phyloP scores from a whole-genome alignment of 306 rosid genomes.

The Quercus parvula region DNA sequence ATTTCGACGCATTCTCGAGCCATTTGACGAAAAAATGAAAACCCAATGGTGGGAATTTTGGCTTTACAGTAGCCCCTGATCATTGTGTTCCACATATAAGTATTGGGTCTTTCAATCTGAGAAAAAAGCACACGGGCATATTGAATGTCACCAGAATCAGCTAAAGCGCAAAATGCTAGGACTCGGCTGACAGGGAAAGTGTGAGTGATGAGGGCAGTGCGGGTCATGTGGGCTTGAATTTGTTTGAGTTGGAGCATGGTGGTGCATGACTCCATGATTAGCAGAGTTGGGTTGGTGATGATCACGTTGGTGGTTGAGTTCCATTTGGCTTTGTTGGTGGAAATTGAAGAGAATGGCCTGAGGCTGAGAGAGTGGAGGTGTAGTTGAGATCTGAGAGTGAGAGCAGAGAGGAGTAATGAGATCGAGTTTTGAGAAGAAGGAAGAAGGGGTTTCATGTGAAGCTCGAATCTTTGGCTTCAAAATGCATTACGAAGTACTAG shows the following conservation, averaged over 20 bases:
- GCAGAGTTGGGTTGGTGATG: conserved; percentile 62
- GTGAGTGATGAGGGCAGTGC: conserved; percentile 52
- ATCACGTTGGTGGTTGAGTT: conserved; percentile 58
- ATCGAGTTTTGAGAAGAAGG: too few relatives aligned
- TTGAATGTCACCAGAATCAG: conserved; percentile 51
- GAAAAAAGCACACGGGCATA: conserved; percentile 43
- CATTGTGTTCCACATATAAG: conserved; percentile 82
- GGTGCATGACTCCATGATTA: conserved; percentile 63
- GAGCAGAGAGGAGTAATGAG: background rate
- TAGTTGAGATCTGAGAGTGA: background rate
- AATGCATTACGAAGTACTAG: too few relatives aligned
- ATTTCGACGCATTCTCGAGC: conserved; percentile 26
- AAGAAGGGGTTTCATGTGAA: too few relatives aligned
- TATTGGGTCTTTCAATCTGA: conserved; percentile 47
- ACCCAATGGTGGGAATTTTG: conserved; percentile 28
- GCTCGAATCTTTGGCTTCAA: too few relatives aligned
- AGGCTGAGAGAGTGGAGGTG: conserved; percentile 11
- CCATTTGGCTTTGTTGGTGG: conserved; percentile 42
- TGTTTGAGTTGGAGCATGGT: conserved; percentile 61
- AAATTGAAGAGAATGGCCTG: conserved; percentile 24
- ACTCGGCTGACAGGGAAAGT: conserved; percentile 66
- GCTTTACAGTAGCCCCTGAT: conserved; percentile 52
- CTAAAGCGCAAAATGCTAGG: conserved; percentile 72
- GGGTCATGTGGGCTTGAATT: conserved; percentile 76
- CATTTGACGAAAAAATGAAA: conserved; percentile 46